phyloP scores from a whole-genome alignment of 768 basidiomycete species.

The Phylloporus sp. region DNA sequence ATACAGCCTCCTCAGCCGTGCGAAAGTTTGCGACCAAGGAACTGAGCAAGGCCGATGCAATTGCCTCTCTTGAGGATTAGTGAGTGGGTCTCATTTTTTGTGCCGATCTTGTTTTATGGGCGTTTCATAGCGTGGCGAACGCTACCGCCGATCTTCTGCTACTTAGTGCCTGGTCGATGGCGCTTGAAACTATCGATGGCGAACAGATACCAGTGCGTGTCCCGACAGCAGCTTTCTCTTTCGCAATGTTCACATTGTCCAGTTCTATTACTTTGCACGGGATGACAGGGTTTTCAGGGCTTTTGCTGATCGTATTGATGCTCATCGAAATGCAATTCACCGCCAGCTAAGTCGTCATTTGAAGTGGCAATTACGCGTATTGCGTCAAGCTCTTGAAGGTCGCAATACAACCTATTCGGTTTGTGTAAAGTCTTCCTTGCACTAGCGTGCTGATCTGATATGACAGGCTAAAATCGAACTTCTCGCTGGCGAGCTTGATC shows the following conservation, averaged over 20 bases:
- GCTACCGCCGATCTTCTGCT: constrained; percentile 81
- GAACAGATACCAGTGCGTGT: constrained; percentile 67
- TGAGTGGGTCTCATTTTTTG: constrained; percentile 36
- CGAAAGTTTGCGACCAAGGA: constrained; percentile 84
- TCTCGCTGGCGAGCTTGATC: constrained; percentile 58
- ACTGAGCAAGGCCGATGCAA: constrained; percentile 68
- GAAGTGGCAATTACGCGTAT: constrained; percentile 64
- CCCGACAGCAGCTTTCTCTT: background rate
- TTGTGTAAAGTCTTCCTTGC: constrained; percentile 22
- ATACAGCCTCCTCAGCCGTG: constrained; percentile 69
- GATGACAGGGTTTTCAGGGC: constrained; percentile 82
- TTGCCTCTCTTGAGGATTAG: constrained; percentile 89
- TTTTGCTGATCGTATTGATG: constrained; percentile 42
- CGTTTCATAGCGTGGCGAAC: constrained; percentile 65
- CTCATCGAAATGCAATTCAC: constrained; percentile 43
- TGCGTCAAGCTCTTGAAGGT: constrained; percentile 62
- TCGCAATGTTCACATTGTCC: background rate
- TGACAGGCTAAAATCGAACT: constrained; percentile 59
- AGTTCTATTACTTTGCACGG: constrained; percentile 89
- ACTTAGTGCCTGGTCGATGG: constrained; percentile 75
- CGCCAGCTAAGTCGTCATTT: constrained; percentile 49
- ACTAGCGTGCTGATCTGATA: constrained; percentile 4
- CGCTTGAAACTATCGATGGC: constrained; percentile 50
- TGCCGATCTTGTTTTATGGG: background rate
- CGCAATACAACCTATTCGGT: constrained; percentile 63